Conservation (phyloP, 2,329 filamentous ascomycete species). For the Hymenoscyphus repandus region DNA sequence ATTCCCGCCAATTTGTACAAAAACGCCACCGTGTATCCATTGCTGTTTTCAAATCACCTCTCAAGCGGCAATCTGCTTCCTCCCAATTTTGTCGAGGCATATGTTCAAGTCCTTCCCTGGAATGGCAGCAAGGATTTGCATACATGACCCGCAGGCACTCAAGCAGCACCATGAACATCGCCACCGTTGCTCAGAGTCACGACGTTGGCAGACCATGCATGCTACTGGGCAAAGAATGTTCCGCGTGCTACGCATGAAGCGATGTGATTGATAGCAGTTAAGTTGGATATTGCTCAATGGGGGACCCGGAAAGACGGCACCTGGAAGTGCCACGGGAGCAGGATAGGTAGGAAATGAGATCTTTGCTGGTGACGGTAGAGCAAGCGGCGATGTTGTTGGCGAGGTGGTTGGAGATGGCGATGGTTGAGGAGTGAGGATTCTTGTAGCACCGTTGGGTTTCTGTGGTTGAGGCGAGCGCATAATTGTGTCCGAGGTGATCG, state of each 20-base stretch:
- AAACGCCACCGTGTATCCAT: background rate
- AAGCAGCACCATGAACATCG: conserved; percentile 32
- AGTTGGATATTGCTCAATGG: conserved; percentile 24
- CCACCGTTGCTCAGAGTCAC: conserved; percentile 26
- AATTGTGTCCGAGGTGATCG: conserved; percentile 22
- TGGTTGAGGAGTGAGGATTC: conserved; percentile 22
- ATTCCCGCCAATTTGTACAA: no score
- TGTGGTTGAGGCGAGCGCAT: conserved; percentile 25
- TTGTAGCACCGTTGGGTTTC: conserved; percentile 16
- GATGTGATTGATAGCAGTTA: conserved; percentile 29
- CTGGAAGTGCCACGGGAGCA: conserved; percentile 9
- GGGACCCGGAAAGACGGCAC: conserved; percentile 20
- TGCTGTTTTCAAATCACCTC: background rate
- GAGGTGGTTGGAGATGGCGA: conserved; percentile 12
- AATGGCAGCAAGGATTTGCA: conserved; percentile 22
- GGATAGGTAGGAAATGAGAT: conserved; percentile 19
- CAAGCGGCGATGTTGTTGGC: conserved; percentile 13
- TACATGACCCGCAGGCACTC: conserved; percentile 29
- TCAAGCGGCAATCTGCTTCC: background rate
- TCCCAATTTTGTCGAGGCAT: conserved; percentile 20
- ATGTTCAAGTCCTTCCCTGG: conserved; percentile 25
- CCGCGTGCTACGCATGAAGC: conserved; percentile 25
- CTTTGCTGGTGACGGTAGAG: conserved; percentile 10
- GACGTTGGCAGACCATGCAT: conserved; percentile 30
- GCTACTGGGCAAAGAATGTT: conserved; percentile 28